A percentile compares a stretch with the other conserved stretches of the same genome.
These are phyloP conservation scores for Cryphonectria carpinicola DNA, from an alignment of 2,329 filamentous ascomycete species.

Conservation along the genomic window DNA sequence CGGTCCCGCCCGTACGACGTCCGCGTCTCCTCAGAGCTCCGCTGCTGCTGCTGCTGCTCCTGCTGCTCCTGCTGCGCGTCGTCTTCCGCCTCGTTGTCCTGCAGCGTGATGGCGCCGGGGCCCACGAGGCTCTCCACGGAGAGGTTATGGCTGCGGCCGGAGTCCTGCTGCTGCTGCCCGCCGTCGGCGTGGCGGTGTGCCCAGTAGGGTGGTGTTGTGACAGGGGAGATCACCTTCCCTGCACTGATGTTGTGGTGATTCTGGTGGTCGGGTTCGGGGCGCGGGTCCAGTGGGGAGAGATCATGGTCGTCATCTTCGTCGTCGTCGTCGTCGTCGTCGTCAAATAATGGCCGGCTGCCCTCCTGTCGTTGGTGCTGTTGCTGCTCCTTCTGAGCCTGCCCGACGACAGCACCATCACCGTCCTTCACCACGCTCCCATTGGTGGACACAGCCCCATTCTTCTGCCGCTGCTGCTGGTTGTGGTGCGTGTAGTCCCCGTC, in stretches of 20 bases:
- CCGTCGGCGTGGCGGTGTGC: slow-evolving; percentile 33
- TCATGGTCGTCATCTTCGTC: slow-evolving; percentile 3
- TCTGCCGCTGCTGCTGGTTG: not conserved
- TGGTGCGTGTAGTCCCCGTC: slow-evolving; percentile 24
- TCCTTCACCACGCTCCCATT: not conserved
- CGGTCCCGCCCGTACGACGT: slow-evolving; percentile 40
- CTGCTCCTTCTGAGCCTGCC: not conserved
- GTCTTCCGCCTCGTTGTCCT: slow-evolving; percentile 63
- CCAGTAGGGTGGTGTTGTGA: slow-evolving; percentile 52
- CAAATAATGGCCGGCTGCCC: not conserved
- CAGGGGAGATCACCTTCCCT: slow-evolving; percentile 25
- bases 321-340: slow-evolving; percentile 4
- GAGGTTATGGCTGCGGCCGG: slow-evolving; percentile 44
- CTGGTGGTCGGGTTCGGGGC: slow-evolving; percentile 20
- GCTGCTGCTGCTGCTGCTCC: not conserved
- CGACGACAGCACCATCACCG: not conserved
- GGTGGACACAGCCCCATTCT: not conserved
- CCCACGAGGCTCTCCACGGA: slow-evolving; percentile 54
- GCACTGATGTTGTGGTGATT: slow-evolving; percentile 20
- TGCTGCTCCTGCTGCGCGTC: slow-evolving; percentile 33
- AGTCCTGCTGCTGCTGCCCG: slow-evolving; percentile 39
- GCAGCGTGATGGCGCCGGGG: slow-evolving; percentile 61
- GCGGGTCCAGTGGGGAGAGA: slow-evolving; percentile 16
- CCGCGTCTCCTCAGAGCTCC: slow-evolving; percentile 24
- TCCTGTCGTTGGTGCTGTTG: not conserved